Evolutionary conservation across 2,329 filamentous ascomycete species (phyloP), one percentile per base, ranked within the genome.

Genomic region (Penicillium rolfsii): DNA sequence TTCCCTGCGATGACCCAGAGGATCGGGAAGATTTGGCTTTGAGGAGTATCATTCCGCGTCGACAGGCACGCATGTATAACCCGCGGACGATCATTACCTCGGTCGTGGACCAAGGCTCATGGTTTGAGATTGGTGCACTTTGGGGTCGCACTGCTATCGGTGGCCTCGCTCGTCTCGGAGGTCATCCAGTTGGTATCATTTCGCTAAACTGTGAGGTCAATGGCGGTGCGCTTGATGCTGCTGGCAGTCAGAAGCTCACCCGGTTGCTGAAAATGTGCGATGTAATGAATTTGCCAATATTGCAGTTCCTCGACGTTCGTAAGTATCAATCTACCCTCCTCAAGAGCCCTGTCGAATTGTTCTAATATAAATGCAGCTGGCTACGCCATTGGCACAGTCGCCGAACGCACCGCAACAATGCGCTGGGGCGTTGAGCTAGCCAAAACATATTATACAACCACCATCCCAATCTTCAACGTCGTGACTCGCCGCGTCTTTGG

Each of bases 371-470:
- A 28, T 33, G 1, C 35, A 77, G 76, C 84, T 3, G 84, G 87
- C 1, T 89, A 88, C 64, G 85, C 86, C 0, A 85, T 89, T 46
- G 87, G 87, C 0, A 88, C 86, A 0, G 80, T 84, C 0, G 86
- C 87, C 2, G 87, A 89, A 71, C 79, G 85, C 14, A 83, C 80
- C 4, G 86, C 85, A 12, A 88, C 86, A 0, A 89, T 89, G 87
- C 80, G 85, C 55, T 86, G 86, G 76, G 87, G 87, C 0, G 80
- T 89, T 4, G 82, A 85, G 49, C 80, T 89, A 1, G 85, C 83
- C 5, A 84, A 84, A 58, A 80, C 86, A 0, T 89, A 89, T 70
- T 88, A 84, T 70, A 82, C 82, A 24, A 88, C 85, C 0, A 88
- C 85, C 0, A 84, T 82, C 57, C 85, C 87, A 0, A 80, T 89